Evolutionary conservation across 2,329 filamentous ascomycete species (phyloP).

Genomic region (Colletotrichum theobromicola): DNA sequence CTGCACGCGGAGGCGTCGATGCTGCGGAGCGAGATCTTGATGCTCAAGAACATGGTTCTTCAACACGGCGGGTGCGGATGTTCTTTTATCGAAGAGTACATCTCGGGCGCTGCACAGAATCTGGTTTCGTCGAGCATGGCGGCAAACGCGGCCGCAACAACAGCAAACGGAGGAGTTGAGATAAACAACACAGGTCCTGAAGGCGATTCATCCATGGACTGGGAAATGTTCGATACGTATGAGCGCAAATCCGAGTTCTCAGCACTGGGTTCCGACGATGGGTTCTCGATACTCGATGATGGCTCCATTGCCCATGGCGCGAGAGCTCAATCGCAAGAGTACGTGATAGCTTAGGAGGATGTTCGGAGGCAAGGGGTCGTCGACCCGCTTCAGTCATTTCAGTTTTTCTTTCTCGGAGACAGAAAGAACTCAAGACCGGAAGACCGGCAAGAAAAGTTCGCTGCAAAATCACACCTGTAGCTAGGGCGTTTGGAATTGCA

Average conservation of each 20-base stretch:
- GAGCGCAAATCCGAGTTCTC: not conserved
- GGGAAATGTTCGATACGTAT: not conserved
- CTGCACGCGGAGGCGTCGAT: conserved; percentile 1
- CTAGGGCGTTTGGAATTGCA: not conserved
- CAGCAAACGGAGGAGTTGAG: not conserved
- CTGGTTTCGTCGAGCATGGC: conserved; percentile 2
- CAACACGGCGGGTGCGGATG: conserved; percentile 20
- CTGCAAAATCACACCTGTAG: not conserved
- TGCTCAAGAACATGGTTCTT: conserved; percentile 21
- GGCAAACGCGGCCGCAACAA: not conserved
- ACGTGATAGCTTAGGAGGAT: not conserved
- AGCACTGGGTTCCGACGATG: not conserved
- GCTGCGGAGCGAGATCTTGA: conserved; percentile 16
- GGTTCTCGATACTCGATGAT: conserved; percentile 4
- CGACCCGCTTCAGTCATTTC: not conserved
- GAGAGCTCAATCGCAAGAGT: not conserved
- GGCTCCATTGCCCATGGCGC: not conserved
- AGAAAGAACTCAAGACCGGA: not conserved
- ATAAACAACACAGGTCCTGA: not conserved
- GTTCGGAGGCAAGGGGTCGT: not conserved
- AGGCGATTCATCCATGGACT: not conserved
- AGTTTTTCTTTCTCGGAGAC: not conserved
- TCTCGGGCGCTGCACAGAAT: conserved; percentile 11
- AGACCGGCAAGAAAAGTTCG: not conserved
- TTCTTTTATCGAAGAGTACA: conserved; percentile 19